Base-by-base conservation (phyloP, 192 early-diverging fungal species). In the Coemansia sp. region DNA sequence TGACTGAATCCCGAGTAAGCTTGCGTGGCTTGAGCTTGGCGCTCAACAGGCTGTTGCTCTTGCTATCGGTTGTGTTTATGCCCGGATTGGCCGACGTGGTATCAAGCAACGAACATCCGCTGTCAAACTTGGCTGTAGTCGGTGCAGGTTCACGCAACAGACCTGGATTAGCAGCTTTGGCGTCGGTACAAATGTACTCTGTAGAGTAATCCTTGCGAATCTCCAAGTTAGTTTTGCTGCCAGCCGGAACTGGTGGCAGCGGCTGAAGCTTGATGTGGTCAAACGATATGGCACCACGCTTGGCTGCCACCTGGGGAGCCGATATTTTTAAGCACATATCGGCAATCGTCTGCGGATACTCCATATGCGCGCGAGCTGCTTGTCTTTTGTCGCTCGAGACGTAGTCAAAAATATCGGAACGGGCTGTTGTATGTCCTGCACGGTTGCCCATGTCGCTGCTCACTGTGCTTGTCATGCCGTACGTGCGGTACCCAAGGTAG, bases 61-160 rank as follows among this genome's bases (percentile, higher is more conserved):
- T 12, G 60, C 50, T 12, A 1, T 36, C n/a, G 51, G 34, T 6
- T 12, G 14, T 44, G 40, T 19, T 49, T 20, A 71, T 57, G 10
- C 65, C 61, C 3, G 76, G 77, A 42, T 79, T 79, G 11, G 72
- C 77, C n/a, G 71, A 63, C 14, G 57, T 73, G 4, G 77, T 79
- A 21, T 79, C 77, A 5, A 79, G 68, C 53, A 79, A 26, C 8
- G 52, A 23, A 14, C 22, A 15, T 12, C n/a, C 38, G 14, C 8
- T 9, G 23, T 46, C 52, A 1, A 64, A 46, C 22, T 23, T 25
- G 15, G 52, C 11, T 5, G 47, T 28, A 9, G 50, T 7, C 20
- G 52, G 12, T 54, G 52, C 26, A 9, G 12, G 12, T 12, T 44
- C 22, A 54, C 14, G 9, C n/a, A 34, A 7, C 31, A 34, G 31